Conservation (phyloP, 2,329 filamentous ascomycete genomes). For the Cadophora sp. region DNA sequence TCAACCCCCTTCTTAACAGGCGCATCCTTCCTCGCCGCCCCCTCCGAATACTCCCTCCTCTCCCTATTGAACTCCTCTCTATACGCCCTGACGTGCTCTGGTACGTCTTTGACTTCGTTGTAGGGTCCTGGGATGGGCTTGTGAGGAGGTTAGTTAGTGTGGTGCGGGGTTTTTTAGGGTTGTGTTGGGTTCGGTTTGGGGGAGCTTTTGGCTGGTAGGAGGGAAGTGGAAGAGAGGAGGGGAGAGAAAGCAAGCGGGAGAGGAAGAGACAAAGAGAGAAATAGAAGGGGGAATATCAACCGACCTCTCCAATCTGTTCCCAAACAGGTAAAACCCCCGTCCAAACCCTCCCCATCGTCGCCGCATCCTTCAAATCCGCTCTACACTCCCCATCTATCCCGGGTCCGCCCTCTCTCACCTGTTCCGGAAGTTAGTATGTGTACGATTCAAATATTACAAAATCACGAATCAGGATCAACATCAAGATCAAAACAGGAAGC, state of each 20-base stretch:
- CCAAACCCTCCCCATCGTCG: constrained; percentile 55
- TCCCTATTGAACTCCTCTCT: constrained; percentile 55
- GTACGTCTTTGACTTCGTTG: constrained; percentile 47
- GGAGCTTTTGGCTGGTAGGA: no score
- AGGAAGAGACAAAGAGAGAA: no score
- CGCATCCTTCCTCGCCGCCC: constrained; percentile 54
- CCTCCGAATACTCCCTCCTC: constrained; percentile 50
- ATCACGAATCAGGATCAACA: no score
- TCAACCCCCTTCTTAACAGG: constrained; percentile 48
- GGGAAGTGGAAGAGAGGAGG: background rate
- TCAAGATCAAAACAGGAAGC: no score
- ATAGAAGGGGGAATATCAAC: no score
- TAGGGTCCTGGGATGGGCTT: constrained; percentile 35
- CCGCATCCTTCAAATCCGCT: constrained; percentile 44
- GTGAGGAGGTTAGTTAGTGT: no score
- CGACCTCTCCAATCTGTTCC: constrained; percentile 58
- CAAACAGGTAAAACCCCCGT: constrained; percentile 68
- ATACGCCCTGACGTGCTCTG: constrained; percentile 62
- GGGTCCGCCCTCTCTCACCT: constrained; percentile 59
- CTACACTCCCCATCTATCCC: constrained; percentile 56
- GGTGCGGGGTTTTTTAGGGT: no score
- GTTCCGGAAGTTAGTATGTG: background rate
- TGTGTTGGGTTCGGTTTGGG: no score
- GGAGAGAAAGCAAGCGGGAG: no score
- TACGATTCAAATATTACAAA: no score